These are phyloP conservation scores for Dryadomyces sulphureus DNA, from an alignment of 2,329 filamentous ascomycete species.

Conservation along the genomic window DNA sequence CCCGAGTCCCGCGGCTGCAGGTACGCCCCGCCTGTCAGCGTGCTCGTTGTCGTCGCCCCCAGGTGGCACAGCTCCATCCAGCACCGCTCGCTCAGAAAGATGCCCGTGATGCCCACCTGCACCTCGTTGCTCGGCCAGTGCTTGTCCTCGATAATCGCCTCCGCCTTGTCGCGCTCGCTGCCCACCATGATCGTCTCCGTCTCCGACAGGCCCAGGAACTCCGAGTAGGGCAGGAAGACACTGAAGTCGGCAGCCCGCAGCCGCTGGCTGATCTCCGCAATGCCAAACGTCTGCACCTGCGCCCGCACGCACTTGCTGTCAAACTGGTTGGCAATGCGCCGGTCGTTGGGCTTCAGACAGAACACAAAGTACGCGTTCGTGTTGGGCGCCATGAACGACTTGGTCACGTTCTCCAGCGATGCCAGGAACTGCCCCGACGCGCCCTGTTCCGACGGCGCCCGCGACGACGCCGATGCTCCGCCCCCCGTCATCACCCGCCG, in stretches of 20 bases:
- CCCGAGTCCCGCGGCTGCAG: conserved; percentile 44
- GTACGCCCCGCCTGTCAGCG: too few relatives aligned
- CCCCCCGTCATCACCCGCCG: neutral
- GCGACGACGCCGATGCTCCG: conserved; percentile 5
- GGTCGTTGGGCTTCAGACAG: conserved; percentile 92
- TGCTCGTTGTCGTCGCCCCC: conserved; percentile 39
- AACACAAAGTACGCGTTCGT: conserved; percentile 95
- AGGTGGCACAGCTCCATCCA: conserved; percentile 84
- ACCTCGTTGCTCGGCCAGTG: conserved; percentile 89
- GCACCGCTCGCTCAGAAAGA: conserved; percentile 90
- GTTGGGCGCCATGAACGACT: conserved; percentile 65
- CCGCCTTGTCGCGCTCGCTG: conserved; percentile 80
- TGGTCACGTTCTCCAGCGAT: conserved; percentile 79
- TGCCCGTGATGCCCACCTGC: conserved; percentile 75
- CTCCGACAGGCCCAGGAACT: conserved; percentile 83
- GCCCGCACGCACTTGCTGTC: conserved; percentile 96
- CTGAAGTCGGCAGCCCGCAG: conserved; percentile 90
- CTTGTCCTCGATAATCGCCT: conserved; percentile 82
- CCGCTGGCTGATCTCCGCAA: conserved; percentile 91
- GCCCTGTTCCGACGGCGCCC: conserved; percentile 49
- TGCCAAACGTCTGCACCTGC: conserved; percentile 88
- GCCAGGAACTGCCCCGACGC: conserved; percentile 86
- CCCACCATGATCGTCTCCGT: conserved; percentile 75
- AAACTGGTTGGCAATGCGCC: conserved; percentile 94
- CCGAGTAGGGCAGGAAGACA: conserved; percentile 85